Conservation (phyloP, 352 stramenopile species). For the Globisporangium heterothallicum region DNA sequence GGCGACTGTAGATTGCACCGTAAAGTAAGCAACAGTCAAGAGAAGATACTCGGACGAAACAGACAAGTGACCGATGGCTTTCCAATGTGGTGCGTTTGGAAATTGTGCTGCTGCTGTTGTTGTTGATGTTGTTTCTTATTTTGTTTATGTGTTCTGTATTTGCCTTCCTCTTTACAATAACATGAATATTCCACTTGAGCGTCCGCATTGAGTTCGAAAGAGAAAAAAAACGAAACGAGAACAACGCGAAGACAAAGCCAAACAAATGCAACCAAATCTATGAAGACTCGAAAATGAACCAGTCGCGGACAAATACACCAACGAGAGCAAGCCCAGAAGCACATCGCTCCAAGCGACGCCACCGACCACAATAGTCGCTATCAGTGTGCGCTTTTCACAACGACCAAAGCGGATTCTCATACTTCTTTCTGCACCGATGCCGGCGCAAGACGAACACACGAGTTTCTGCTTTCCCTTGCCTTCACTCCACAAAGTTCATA, state of each 20-base stretch:
- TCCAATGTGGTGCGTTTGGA: too few relatives aligned
- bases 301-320: too few relatives aligned
- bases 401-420: too few relatives aligned
- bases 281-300: not conserved
- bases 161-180: conserved; percentile 7
- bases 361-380: too few relatives aligned
- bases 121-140: conserved; percentile 12
- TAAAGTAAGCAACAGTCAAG: too few relatives aligned
- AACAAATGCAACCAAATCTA: not conserved
- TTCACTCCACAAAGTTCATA: not conserved
- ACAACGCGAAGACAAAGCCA: not conserved
- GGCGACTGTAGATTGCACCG: too few relatives aligned
- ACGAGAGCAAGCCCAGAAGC: not conserved
- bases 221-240: not conserved
- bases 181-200: not conserved
- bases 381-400: too few relatives aligned
- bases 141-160: conserved; percentile 47
- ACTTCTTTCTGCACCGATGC: too few relatives aligned
- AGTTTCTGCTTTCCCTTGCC: not conserved
- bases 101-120: too few relatives aligned
- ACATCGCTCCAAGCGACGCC: not conserved
- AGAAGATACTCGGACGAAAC: not conserved
- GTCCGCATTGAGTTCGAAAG: not conserved
- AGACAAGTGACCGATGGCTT: not conserved
- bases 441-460: too few relatives aligned